Percentiles rank a stretch among this genome's conserved stretches.
Conservation (phyloP, 768 basidiomycete genomes). For the Melanogaster broomeanus region DNA sequence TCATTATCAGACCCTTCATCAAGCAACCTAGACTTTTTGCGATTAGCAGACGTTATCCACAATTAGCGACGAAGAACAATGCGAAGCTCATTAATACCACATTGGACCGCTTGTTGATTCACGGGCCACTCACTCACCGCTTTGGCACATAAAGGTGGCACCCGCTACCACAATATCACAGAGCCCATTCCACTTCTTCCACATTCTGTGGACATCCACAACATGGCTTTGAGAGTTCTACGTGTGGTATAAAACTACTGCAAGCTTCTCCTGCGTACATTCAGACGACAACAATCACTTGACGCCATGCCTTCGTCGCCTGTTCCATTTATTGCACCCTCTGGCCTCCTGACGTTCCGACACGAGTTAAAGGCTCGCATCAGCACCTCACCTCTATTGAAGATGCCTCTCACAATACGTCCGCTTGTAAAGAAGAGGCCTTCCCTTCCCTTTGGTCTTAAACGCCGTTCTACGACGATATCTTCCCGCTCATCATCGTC, state of each 20-base stretch:
- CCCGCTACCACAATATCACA: slow-evolving; percentile 1
- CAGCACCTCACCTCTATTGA: slow-evolving; percentile 22
- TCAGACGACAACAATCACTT: slow-evolving; percentile 15
- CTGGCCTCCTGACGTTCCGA: slow-evolving; percentile 28
- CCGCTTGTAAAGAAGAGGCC: slow-evolving; percentile 30
- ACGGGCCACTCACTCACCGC: slow-evolving; percentile 11
- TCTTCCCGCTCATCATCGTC: slow-evolving; percentile 22
- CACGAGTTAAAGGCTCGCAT: slow-evolving; percentile 33
- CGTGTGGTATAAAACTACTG: slow-evolving; percentile 20
- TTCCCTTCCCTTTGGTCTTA: slow-evolving; percentile 20
- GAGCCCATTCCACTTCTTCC: not conserved
- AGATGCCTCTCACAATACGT: slow-evolving; percentile 28
- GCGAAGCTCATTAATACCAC: slow-evolving; percentile 8
- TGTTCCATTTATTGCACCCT: slow-evolving; percentile 28
- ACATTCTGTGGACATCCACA: slow-evolving; percentile 20
- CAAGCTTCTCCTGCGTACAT: not conserved
- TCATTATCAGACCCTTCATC: slow-evolving; percentile 22
- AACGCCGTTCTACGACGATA: slow-evolving; percentile 28
- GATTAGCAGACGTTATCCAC: slow-evolving; percentile 7
- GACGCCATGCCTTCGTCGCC: slow-evolving; percentile 25
- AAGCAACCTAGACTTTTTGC: slow-evolving; percentile 15
- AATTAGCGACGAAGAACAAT: slow-evolving; percentile 11
- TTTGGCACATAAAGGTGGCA: slow-evolving; percentile 17
- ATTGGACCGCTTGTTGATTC: slow-evolving; percentile 9
- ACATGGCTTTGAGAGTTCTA: slow-evolving; percentile 16